phyloP scores from a whole-genome alignment of 345 rosid genomes.

The Corchorus olitorius region DNA sequence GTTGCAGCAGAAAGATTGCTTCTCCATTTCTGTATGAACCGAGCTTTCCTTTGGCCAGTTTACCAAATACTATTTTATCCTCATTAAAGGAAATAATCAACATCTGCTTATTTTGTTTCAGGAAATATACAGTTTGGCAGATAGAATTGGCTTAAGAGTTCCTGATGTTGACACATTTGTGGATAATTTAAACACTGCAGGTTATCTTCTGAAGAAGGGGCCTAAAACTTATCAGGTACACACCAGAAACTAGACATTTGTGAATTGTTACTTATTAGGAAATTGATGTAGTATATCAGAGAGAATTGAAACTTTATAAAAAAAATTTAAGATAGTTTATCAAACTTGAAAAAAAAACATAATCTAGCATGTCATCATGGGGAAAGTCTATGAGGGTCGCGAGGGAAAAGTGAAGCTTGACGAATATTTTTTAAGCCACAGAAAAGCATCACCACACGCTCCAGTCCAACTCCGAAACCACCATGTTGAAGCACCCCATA shows the following conservation, averaged over 20 bases:
- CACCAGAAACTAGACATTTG: not conserved
- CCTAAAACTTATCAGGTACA: slow-evolving; percentile 88
- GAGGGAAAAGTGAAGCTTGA: too few relatives aligned
- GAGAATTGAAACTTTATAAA: not conserved
- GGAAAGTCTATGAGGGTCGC: too few relatives aligned
- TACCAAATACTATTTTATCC: slow-evolving; percentile 10
- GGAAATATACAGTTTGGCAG: slow-evolving; percentile 97
- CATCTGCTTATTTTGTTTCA: slow-evolving; percentile 31
- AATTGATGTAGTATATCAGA: not conserved
- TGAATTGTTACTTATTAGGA: not conserved
- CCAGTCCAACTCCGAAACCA: too few relatives aligned
- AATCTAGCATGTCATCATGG: too few relatives aligned
- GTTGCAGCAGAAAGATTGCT: slow-evolving; percentile 84
- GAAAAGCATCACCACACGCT: too few relatives aligned
- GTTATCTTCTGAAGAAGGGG: slow-evolving; percentile 88
- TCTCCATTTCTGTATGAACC: slow-evolving; percentile 70
- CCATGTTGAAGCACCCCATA: too few relatives aligned
- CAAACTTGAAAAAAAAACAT: too few relatives aligned
- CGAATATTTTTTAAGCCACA: too few relatives aligned
- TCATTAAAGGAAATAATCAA: slow-evolving; percentile 14
- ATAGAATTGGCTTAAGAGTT: slow-evolving; percentile 82
- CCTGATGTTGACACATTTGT: slow-evolving; percentile 84
- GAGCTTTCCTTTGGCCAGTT: slow-evolving; percentile 7
- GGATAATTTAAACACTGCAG: slow-evolving; percentile 88
- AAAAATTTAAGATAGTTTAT: not conserved